phyloP scores from a whole-genome alignment of 2,329 filamentous ascomycete species.

The Epichloe gansuensis region DNA sequence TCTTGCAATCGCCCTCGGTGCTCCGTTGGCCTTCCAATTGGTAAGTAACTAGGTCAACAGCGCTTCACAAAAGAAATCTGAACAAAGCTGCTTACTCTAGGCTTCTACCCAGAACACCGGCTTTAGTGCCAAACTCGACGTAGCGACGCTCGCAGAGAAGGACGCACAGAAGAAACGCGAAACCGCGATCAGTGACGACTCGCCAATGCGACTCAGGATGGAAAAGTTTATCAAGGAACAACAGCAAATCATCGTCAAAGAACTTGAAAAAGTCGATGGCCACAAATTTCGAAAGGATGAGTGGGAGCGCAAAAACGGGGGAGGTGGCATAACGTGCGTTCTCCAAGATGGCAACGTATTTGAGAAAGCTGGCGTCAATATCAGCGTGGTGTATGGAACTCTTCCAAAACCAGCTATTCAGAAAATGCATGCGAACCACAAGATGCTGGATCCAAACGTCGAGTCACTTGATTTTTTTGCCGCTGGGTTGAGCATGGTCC shows the following conservation, averaged over 20 bases:
- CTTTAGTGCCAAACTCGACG: constrained; percentile 39
- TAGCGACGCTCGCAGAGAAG: constrained; percentile 66
- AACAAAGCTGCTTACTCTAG: neutral
- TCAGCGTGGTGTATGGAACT: constrained; percentile 86
- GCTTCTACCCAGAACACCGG: constrained; percentile 23
- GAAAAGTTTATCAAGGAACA: constrained; percentile 91
- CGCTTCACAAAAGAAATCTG: neutral
- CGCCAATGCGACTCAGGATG: constrained; percentile 96
- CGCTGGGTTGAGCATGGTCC: constrained; percentile 79
- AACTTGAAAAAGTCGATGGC: constrained; percentile 73
- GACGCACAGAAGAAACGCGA: constrained; percentile 73
- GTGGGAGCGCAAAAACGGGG: constrained; percentile 84
- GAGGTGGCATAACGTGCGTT: constrained; percentile 87
- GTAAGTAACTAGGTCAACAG: neutral
- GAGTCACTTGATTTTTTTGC: constrained; percentile 91
- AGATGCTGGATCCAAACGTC: constrained; percentile 66
- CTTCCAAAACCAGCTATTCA: constrained; percentile 77
- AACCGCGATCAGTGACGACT: constrained; percentile 50
- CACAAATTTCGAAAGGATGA: constrained; percentile 70
- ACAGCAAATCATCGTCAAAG: constrained; percentile 74
- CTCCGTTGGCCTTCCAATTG: constrained; percentile 2
- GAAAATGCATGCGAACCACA: constrained; percentile 92
- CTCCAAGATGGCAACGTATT: constrained; percentile 94
- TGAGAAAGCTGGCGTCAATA: constrained; percentile 93
- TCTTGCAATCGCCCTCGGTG: neutral